Percentiles rank a stretch among this genome's conserved stretches.
These are phyloP conservation scores for Beverwykella pulmonaria DNA, from an alignment of 495 filamentous ascomycete genomes.

Conservation along the genomic window DNA sequence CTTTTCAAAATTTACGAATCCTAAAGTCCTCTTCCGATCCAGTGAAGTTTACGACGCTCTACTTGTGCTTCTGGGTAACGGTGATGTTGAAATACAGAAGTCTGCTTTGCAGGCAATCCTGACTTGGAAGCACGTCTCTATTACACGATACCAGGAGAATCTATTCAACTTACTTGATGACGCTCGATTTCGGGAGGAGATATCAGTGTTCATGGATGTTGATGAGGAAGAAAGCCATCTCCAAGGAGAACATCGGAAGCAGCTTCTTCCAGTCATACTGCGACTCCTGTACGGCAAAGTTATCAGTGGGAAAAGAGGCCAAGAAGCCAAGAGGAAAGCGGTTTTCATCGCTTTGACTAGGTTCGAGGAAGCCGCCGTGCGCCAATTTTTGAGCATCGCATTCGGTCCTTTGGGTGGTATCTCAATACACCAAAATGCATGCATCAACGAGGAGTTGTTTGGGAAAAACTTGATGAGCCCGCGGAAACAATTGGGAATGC, in stretches of 20 bases:
- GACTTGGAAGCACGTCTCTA: slow-evolving; percentile 77
- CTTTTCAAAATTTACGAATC: slow-evolving; percentile 84
- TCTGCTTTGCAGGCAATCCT: slow-evolving; percentile 80
- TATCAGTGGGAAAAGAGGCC: slow-evolving; percentile 64
- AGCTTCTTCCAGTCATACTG: slow-evolving; percentile 81
- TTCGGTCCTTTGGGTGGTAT: slow-evolving; percentile 68
- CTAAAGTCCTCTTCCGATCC: slow-evolving; percentile 76
- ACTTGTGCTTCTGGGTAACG: slow-evolving; percentile 74
- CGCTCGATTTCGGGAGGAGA: slow-evolving; percentile 85
- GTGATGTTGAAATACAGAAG: slow-evolving; percentile 86
- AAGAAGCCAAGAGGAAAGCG: slow-evolving; percentile 67
- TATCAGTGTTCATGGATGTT: slow-evolving; percentile 78
- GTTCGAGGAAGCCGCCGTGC: slow-evolving; percentile 67
- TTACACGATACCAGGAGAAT: slow-evolving; percentile 82
- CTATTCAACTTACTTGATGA: slow-evolving; percentile 89
- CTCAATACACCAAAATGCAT: slow-evolving; percentile 56
- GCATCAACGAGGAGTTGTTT: slow-evolving; percentile 55
- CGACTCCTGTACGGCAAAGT: slow-evolving; percentile 86
- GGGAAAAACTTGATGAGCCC: slow-evolving; percentile 57
- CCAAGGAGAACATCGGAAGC: slow-evolving; percentile 67
- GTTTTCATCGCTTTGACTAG: slow-evolving; percentile 64
- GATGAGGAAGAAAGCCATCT: slow-evolving; percentile 71
- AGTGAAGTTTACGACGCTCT: slow-evolving; percentile 74
- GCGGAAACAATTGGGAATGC: slow-evolving; percentile 81
- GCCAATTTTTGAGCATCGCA: slow-evolving; percentile 78